These are phyloP conservation scores for Herpetomonas tarakana DNA, from an alignment of 208 protist genomes.

Conservation along the genomic window DNA sequence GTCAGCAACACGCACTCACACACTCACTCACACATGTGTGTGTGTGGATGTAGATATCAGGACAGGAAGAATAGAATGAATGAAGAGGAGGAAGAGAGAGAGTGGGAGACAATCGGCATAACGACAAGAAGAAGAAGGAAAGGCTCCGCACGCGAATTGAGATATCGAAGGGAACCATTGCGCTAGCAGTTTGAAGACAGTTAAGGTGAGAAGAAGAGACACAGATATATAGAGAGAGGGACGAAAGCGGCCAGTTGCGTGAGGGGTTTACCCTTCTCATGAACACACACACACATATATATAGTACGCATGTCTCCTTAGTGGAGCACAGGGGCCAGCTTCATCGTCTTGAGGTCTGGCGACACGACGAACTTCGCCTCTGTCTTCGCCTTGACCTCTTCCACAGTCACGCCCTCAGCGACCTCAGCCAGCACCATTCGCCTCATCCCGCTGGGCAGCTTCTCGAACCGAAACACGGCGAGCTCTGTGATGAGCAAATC, in stretches of 20 bases:
- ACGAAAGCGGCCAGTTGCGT: too few relatives aligned
- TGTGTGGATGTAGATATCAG: too few relatives aligned
- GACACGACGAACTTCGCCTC: constrained; percentile 30
- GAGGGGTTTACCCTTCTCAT: too few relatives aligned
- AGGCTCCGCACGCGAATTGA: too few relatives aligned
- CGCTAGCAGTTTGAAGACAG: too few relatives aligned
- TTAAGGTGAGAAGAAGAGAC: too few relatives aligned
- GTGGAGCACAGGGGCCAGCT: constrained; percentile 11
- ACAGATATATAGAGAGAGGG: too few relatives aligned
- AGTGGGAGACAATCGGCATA: not conserved
- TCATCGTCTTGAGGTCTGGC: constrained; percentile 30
- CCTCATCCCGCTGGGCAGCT: not conserved
- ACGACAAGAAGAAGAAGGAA: too few relatives aligned
- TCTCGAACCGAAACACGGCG: constrained; percentile 84
- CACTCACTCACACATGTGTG: too few relatives aligned
- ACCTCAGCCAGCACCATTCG: constrained; percentile 72
- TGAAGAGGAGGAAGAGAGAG: constrained; percentile 5
- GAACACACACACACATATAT: too few relatives aligned
- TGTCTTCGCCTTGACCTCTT: constrained; percentile 62
- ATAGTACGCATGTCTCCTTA: constrained; percentile 3
- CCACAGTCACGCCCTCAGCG: constrained; percentile 65
- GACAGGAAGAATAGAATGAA: not conserved
- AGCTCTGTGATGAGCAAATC: constrained; percentile 93
- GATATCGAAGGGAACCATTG: too few relatives aligned
- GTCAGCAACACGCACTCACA: too few relatives aligned